Conservation (phyloP, 352 stramenopile genomes). For the Phytophthora parvispora region DNA sequence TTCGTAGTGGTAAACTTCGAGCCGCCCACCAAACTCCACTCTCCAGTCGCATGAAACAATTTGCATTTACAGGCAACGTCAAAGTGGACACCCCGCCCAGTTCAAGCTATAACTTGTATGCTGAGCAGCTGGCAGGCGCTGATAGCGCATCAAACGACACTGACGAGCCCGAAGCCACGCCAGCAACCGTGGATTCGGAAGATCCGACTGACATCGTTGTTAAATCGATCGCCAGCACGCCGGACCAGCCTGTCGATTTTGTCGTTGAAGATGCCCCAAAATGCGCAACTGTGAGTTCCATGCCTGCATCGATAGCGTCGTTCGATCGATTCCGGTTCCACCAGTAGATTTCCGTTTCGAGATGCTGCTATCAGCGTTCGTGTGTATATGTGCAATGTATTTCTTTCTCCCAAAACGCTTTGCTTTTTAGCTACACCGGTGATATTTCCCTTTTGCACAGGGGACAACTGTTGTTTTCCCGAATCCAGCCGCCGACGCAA, state of each 20-base stretch:
- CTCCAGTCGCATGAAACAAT: conserved; percentile 35
- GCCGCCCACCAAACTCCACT: conserved; percentile 6
- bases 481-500: conserved; percentile 78
- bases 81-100: conserved; percentile 2
- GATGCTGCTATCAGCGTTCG: not conserved
- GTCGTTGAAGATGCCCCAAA: not conserved
- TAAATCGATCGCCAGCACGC: not conserved
- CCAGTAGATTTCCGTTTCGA: conserved; percentile 3
- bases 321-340: conserved; percentile 49
- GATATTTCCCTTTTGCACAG: conserved; percentile 79
- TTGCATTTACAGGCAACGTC: conserved; percentile 18
- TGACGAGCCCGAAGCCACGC: conserved; percentile 8
- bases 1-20: conserved; percentile 20
- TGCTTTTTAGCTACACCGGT: conserved; percentile 25
- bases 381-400: conserved; percentile 22
- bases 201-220: not conserved
- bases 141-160: conserved; percentile 8
- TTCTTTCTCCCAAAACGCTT: conserved; percentile 2
- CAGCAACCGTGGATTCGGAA: conserved; percentile 5
- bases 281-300: not conserved
- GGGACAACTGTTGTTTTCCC: conserved; percentile 84
- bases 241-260: conserved; percentile 1
- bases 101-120: not conserved
- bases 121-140: conserved; percentile 19
- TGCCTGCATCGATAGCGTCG: conserved; percentile 17